These are phyloP conservation scores for Saccharomyces jurei DNA, from an alignment of 805 yeast species.

Conservation along the genomic window DNA sequence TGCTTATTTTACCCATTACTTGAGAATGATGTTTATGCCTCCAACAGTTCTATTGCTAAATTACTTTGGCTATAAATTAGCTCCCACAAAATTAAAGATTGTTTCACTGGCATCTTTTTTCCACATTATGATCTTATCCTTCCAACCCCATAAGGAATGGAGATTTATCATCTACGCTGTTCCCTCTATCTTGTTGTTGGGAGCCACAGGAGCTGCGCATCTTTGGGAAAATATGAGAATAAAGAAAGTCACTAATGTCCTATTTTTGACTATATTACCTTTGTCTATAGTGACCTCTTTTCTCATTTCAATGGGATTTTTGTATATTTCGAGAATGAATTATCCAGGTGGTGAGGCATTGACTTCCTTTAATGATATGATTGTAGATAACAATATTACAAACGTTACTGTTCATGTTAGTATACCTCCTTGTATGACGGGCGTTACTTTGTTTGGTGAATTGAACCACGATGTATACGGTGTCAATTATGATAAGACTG, in stretches of 20 bases:
- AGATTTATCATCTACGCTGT: conserved; percentile 72
- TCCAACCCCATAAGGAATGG: conserved; percentile 93
- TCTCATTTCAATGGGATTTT: conserved; percentile 41
- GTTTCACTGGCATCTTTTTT: conserved; percentile 43
- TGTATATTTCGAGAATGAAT: conserved; percentile 59
- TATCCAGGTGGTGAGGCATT: conserved; percentile 89
- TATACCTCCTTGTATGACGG: conserved; percentile 79
- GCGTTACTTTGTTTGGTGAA: conserved; percentile 70
- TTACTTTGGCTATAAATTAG: conserved; percentile 33
- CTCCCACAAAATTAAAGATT: conserved; percentile 35
- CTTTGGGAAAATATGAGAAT: conserved; percentile 30
- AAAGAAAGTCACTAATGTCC: conserved; percentile 13
- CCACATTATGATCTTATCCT: conserved; percentile 58
- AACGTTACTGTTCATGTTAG: conserved; percentile 57
- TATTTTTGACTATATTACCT: conserved; percentile 27
- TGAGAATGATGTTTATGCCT: conserved; percentile 36
- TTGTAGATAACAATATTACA: conserved; percentile 24
- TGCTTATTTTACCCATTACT: conserved; percentile 51
- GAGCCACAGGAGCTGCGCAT: conserved; percentile 50
- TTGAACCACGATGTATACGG: conserved; percentile 32
- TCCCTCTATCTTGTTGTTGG: conserved; percentile 59
- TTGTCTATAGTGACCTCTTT: conserved; percentile 32
- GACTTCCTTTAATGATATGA: conserved; percentile 39
- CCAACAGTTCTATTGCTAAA: conserved; percentile 38
- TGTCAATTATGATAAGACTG: conserved; percentile 68